phyloP scores from a whole-genome alignment of 2,329 filamentous ascomycete genomes.

The Pestalotiopsis sp. region DNA sequence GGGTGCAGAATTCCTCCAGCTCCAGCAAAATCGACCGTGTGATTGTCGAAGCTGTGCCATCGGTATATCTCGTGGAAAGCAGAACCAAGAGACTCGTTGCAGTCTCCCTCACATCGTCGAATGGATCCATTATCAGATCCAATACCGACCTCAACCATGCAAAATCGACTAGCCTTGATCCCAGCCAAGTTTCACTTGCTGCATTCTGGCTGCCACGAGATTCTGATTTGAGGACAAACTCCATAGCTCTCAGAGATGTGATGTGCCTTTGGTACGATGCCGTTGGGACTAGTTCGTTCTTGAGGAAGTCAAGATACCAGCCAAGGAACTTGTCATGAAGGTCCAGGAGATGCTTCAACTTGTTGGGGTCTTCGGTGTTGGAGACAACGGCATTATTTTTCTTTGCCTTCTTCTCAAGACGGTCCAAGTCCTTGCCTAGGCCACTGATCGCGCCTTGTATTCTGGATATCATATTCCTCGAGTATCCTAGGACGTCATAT shows the following conservation, averaged over 20 bases:
- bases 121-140: constrained; percentile 84
- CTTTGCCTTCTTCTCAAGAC: constrained; percentile 33
- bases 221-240: constrained; percentile 63
- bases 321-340: constrained; percentile 66
- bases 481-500: constrained; percentile 75
- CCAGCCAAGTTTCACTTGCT: constrained; percentile 41
- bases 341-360: constrained; percentile 38
- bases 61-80: constrained; percentile 41
- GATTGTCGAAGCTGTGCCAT: constrained; percentile 16
- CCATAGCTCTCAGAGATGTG: constrained; percentile 72
- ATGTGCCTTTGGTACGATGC: constrained; percentile 91
- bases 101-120: constrained; percentile 80
- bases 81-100: constrained; percentile 54
- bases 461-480: constrained; percentile 76
- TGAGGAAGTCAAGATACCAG: constrained; percentile 75
- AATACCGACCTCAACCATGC: constrained; percentile 66
- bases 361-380: constrained; percentile 11
- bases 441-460: constrained; percentile 67
- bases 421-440: constrained; percentile 39
- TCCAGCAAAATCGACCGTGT: constrained; percentile 28
- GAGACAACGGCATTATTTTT: constrained; percentile 14
- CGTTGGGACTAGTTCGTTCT: constrained; percentile 74
- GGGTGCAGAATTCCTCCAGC: constrained; percentile 48
- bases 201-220: constrained; percentile 56
- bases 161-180: constrained; percentile 41